phyloP scores from a whole-genome alignment of 371 early-diverging fungal genomes.

The Mortierella sp. region DNA sequence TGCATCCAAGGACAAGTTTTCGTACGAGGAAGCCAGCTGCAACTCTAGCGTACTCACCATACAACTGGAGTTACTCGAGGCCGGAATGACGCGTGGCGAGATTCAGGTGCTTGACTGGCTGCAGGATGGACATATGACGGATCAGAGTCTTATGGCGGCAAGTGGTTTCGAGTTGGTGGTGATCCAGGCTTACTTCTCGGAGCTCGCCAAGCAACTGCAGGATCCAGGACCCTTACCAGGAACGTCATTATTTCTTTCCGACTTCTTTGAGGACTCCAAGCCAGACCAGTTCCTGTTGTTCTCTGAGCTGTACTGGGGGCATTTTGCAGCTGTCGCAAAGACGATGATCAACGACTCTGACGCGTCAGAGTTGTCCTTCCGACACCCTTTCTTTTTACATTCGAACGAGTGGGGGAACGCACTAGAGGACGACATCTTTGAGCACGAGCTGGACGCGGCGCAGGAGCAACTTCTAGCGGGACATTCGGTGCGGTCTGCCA shows the following conservation, averaged over 20 bases:
- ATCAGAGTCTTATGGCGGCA: constrained; percentile 17
- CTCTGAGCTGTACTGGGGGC: constrained; percentile 44
- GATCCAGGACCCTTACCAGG: constrained; percentile 10
- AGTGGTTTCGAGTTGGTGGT: constrained; percentile 36
- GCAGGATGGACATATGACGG: constrained; percentile 7
- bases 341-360: constrained; percentile 46
- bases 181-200: constrained; percentile 30
- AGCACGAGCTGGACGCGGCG: constrained; percentile 17
- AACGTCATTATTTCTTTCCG: constrained; percentile 26
- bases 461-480: constrained; percentile 28
- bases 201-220: constrained; percentile 18
- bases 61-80: constrained; percentile 37
- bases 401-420: not conserved
- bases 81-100: constrained; percentile 43
- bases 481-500: constrained; percentile 25
- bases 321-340: constrained; percentile 49
- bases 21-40: constrained; percentile 51
- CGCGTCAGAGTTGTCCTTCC: not conserved
- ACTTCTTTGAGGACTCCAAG: constrained; percentile 39
- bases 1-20: constrained; percentile 27
- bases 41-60: constrained; percentile 37
- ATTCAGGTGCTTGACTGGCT: constrained; percentile 37
- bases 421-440: constrained; percentile 36
- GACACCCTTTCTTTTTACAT: constrained; percentile 14
- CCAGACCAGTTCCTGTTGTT: constrained; percentile 49